A percentile compares a stretch with the other conserved stretches of the same genome.
These are phyloP conservation scores for Solanum pimpinellifolium DNA, from an alignment of 257 asterid species.

Conservation along the genomic window DNA sequence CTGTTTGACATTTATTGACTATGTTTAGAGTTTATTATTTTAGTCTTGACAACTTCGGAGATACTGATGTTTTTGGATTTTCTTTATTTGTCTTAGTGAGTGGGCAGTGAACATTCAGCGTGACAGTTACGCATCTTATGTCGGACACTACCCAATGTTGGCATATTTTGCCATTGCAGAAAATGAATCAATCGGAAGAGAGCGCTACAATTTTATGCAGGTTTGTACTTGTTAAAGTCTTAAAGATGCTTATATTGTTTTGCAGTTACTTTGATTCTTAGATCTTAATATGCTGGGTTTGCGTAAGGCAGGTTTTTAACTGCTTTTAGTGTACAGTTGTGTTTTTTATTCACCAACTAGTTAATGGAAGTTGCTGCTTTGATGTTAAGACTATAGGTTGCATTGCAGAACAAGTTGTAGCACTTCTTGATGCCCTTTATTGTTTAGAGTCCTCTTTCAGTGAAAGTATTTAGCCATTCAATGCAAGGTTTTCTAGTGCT, in stretches of 20 bases:
- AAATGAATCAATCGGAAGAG: conserved; percentile 95
- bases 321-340: not conserved
- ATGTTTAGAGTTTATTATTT: not conserved
- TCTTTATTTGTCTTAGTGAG: conserved; percentile 35
- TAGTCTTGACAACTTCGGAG: not conserved
- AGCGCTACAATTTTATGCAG: conserved; percentile 99
- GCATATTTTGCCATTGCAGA: conserved; percentile 91
- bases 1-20: not conserved
- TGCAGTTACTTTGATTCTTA: not conserved
- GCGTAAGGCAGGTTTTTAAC: not conserved
- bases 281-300: not conserved
- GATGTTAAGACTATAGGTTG: not conserved
- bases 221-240: conserved; percentile 14
- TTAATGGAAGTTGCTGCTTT: not conserved
- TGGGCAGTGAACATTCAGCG: conserved; percentile 98
- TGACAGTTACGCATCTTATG: conserved; percentile 83
- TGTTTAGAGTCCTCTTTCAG: not conserved
- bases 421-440: not conserved
- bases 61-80: not conserved
- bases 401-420: not conserved
- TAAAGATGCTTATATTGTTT: not conserved
- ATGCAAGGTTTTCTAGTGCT: not conserved
- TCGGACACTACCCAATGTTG: conserved; percentile 85
- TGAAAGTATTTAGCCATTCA: not conserved
- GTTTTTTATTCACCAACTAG: not conserved